Conservation (phyloP, 805 yeast species). For the Yamadazyma takamatsuzukensis region DNA sequence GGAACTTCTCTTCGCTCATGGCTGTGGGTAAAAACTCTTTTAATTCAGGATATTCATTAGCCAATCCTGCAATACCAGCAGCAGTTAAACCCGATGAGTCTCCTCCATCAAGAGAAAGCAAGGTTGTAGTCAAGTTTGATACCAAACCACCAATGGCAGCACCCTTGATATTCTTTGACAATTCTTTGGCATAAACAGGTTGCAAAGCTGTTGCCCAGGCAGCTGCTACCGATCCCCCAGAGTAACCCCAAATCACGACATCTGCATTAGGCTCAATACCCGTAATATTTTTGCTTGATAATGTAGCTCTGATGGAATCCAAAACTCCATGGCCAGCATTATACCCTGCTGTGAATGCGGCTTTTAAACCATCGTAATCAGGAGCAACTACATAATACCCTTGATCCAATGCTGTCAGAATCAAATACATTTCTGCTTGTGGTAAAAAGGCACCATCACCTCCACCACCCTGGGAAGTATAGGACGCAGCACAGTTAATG, state of each 20-base stretch:
- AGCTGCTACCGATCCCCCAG: slow-evolving; percentile 33
- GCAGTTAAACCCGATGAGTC: slow-evolving; percentile 25
- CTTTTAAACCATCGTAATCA: slow-evolving; percentile 32
- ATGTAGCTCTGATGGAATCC: slow-evolving; percentile 26
- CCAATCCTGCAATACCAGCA: slow-evolving; percentile 23
- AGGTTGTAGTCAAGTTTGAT: slow-evolving; percentile 25
- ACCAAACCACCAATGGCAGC: slow-evolving; percentile 33
- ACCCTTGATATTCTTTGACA: slow-evolving; percentile 18
- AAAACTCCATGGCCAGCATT: slow-evolving; percentile 26
- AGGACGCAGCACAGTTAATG: slow-evolving; percentile 24
- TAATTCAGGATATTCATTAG: slow-evolving; percentile 24
- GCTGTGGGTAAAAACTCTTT: slow-evolving; percentile 1
- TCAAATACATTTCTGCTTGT: slow-evolving; percentile 15
- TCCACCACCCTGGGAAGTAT: slow-evolving; percentile 18
- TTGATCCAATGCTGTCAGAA: slow-evolving; percentile 17
- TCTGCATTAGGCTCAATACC: slow-evolving; percentile 16
- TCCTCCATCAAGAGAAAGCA: slow-evolving; percentile 20
- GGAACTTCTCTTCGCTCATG: slow-evolving; percentile 2
- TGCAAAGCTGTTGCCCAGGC: slow-evolving; percentile 34
- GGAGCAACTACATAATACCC: slow-evolving; percentile 33
- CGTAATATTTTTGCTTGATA: slow-evolving; percentile 15
- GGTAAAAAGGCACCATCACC: slow-evolving; percentile 12
- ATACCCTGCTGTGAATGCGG: slow-evolving; percentile 27
- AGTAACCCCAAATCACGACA: slow-evolving; percentile 28
- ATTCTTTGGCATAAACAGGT: slow-evolving; percentile 32